Evolutionary conservation across 192 early-diverging fungal genomes (phyloP), one percentile per base, ranked within the genome.

Genomic region (Coemansia sp.): DNA sequence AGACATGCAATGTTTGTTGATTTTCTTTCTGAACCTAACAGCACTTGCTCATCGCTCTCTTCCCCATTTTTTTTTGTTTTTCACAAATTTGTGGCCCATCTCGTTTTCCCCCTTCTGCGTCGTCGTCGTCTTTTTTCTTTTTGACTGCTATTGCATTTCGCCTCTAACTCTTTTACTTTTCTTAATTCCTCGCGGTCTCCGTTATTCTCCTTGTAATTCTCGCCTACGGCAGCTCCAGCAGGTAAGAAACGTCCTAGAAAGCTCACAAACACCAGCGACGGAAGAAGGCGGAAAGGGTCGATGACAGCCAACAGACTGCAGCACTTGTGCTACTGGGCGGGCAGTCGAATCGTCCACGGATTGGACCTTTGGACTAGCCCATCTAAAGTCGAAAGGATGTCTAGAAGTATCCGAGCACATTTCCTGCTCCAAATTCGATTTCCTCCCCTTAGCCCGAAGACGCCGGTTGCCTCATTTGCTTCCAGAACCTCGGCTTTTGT

Each of bases 61-160:
- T 45, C 14, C 42, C 42, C 15, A 4, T 17, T 17, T 13, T 45
- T 52, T 52, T 52, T 9, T 52, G 22, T 48, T 48, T 19, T 48
- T 20, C 46, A 17, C 46, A 20, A 22, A 11, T 52, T 25, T 52
- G 23, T 13, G 22, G 49, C 49, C 11, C 19, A 52, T 52, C 49
- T 25, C 4, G 49, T 25, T 25, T 25, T 25, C 32, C 17, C 40
- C 23, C 34, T 13, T 45, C 42, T 23, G 22, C 19, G 33, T 2
- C 22, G 57, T 41, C 25, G 29, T 46, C 34, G 23, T 19, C 23
- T 22, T 15, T 52, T 25, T 52, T 23, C 13, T 19, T 48, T 48
- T 20, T 48, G 48, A 50, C 57, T 35, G 35, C 36, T 59, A 41
- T 59, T 59, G 57, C 57, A 41, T 41, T 52, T 52, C 6, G 49